Conservation (phyloP, 78 protist genomes). For the Acrasis kona region DNA sequence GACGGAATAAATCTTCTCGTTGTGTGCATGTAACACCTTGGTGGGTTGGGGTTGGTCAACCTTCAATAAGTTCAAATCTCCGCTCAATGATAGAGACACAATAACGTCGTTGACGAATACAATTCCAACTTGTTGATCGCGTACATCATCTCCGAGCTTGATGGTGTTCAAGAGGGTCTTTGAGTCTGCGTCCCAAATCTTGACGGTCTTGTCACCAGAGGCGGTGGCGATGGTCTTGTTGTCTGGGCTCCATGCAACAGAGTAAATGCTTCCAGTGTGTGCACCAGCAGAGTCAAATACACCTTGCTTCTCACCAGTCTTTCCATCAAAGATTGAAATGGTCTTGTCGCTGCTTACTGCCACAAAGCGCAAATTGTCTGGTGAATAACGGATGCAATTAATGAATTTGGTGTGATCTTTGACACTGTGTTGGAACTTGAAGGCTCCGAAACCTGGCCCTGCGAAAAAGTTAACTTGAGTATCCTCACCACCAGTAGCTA, state of each 20-base stretch:
- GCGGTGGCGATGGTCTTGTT: conserved; percentile 46
- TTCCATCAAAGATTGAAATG: conserved; percentile 69
- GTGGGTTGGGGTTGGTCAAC: not conserved
- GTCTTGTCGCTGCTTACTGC: conserved; percentile 4
- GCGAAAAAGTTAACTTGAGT: too few relatives aligned
- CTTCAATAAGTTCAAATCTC: not conserved
- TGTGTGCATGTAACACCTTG: not conserved
- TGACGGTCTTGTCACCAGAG: conserved; percentile 75
- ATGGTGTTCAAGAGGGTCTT: not conserved
- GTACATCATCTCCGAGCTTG: not conserved
- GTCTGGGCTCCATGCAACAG: not conserved
- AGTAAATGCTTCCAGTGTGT: conserved; percentile 9
- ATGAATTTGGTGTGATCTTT: not conserved
- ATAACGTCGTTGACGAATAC: not conserved
- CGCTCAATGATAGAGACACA: not conserved
- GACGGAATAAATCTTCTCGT: not conserved
- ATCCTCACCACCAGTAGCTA: conserved; percentile 66
- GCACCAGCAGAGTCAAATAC: conserved; percentile 13
- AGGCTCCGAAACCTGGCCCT: too few relatives aligned
- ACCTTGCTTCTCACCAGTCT: conserved; percentile 61
- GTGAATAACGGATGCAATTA: not conserved
- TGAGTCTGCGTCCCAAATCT: conserved; percentile 46
- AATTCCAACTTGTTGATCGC: not conserved
- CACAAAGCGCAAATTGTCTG: not conserved
- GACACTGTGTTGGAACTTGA: conserved; percentile 77